Percentiles rank a stretch among this genome's conserved stretches.
phyloP scores from a whole-genome alignment of 2,329 filamentous ascomycete genomes.

The Chrysosporium keratinophilum region DNA sequence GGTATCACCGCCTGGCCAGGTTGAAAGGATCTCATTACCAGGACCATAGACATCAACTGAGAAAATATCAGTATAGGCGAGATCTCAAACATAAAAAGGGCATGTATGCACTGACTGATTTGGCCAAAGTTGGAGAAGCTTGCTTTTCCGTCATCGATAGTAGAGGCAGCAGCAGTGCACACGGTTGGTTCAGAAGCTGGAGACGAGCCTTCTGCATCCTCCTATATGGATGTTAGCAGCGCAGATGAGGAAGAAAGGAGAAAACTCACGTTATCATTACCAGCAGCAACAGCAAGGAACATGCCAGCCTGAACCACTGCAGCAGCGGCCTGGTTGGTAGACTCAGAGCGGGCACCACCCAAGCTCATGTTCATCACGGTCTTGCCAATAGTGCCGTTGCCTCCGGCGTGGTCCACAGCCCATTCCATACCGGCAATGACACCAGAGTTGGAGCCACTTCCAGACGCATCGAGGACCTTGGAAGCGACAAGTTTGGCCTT shows the following conservation, averaged over 20 bases:
- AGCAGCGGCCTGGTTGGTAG: constrained; percentile 33
- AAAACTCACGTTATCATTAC: constrained; percentile 27
- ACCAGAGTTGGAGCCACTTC: constrained; percentile 37
- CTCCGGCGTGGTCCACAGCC: constrained; percentile 26
- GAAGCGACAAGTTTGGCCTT: constrained; percentile 36
- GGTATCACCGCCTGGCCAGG: constrained; percentile 40
- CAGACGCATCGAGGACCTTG: constrained; percentile 40
- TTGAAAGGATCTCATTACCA: constrained; percentile 42
- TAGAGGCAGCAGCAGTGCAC: constrained; percentile 34
- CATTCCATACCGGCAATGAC: constrained; percentile 42
- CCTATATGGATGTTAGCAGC: background rate
- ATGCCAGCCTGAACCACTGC: constrained; percentile 30
- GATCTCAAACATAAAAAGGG: too few relatives aligned
- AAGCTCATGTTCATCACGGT: constrained; percentile 30
- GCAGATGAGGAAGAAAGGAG: too few relatives aligned
- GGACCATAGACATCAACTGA: constrained; percentile 42
- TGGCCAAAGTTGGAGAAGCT: constrained; percentile 34
- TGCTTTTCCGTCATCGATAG: constrained; percentile 26
- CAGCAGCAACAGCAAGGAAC: constrained; percentile 33
- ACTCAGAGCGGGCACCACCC: constrained; percentile 27
- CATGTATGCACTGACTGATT: background rate
- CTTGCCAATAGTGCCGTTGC: constrained; percentile 23
- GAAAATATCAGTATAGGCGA: too few relatives aligned
- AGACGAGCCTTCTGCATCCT: constrained; percentile 12
- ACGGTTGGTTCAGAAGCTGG: constrained; percentile 32